Evolutionary conservation across 225 moss, liverwort and hornwort species (phyloP).

Genomic region (Bryum argenteum): DNA sequence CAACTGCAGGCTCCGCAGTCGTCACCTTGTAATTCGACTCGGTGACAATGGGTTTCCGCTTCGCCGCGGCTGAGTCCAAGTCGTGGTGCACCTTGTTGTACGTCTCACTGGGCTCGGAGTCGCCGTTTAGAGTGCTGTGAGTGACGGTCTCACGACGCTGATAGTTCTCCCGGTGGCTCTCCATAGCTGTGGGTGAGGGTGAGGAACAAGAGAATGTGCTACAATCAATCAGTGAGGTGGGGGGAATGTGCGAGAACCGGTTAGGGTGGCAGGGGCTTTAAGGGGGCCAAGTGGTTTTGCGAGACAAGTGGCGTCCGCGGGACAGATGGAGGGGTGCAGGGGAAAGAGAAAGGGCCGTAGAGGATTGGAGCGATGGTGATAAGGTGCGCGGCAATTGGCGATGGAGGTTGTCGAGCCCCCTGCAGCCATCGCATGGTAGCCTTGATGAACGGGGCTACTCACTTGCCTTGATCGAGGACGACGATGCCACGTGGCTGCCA

Average conservation of each 20-base stretch:
- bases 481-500: slow-evolving; percentile 9
- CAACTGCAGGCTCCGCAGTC: slow-evolving; percentile 42
- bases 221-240: no score
- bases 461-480: background rate
- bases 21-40: slow-evolving; percentile 43
- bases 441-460: background rate
- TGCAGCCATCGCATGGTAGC: slow-evolving; percentile 12
- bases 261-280: background rate
- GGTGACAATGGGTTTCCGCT: slow-evolving; percentile 35
- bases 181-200: slow-evolving; percentile 8
- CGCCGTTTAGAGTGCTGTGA: background rate
- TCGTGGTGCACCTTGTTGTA: slow-evolving; percentile 43
- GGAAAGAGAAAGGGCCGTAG: slow-evolving; percentile 4
- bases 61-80: slow-evolving; percentile 40
- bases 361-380: slow-evolving; percentile 22
- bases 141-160: background rate
- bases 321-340: slow-evolving; percentile 24
- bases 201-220: no score
- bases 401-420: background rate
- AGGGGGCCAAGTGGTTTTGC: background rate
- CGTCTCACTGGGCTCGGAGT: slow-evolving; percentile 26
- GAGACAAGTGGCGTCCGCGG: slow-evolving; percentile 13
- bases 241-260: background rate
- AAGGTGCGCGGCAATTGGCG: slow-evolving; percentile 31
- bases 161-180: no score